Percentiles rank a stretch among this genome's conserved stretches.
Conservation (phyloP, 2,329 filamentous ascomycete genomes). For the Alternaria burnsii region DNA sequence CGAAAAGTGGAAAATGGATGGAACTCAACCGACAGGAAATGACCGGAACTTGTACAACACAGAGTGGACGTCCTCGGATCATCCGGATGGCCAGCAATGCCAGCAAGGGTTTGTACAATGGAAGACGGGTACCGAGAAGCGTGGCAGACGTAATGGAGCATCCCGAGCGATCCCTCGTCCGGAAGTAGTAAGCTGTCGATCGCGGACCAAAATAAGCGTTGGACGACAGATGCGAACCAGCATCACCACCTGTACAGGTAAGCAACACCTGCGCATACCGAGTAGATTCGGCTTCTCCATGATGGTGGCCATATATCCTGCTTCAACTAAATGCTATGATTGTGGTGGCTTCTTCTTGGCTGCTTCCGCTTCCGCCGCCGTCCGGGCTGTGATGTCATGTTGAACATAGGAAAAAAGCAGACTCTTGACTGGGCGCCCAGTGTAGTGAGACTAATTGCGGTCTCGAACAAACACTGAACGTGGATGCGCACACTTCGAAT, state of each 20-base stretch:
- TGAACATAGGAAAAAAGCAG: constrained; percentile 6
- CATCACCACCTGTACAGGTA: not conserved
- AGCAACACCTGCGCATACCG: not conserved
- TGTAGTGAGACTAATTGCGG: not conserved
- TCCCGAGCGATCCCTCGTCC: constrained; percentile 14
- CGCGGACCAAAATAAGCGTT: not conserved
- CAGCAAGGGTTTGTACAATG: not conserved
- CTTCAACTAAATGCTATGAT: not conserved
- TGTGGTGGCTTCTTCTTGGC: not conserved
- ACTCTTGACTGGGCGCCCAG: not conserved
- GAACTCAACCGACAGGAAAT: not conserved
- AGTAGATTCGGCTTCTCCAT: not conserved
- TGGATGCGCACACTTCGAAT: not conserved
- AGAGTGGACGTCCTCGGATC: not conserved
- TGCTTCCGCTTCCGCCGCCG: not conserved
- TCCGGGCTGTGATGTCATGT: constrained; percentile 11
- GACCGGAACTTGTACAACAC: not conserved
- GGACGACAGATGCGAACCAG: not conserved
- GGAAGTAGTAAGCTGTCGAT: constrained; percentile 12
- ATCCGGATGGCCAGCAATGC: not conserved
- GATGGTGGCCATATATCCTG: not conserved
- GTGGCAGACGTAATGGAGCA: constrained; percentile 1
- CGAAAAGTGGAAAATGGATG: not conserved
- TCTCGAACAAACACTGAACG: constrained; percentile 10
- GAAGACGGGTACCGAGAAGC: not conserved